Percentiles rank a stretch among this genome's conserved stretches.
Evolutionary conservation across 768 basidiomycete genomes (phyloP).

Genomic region (Saitozyma sp.): DNA sequence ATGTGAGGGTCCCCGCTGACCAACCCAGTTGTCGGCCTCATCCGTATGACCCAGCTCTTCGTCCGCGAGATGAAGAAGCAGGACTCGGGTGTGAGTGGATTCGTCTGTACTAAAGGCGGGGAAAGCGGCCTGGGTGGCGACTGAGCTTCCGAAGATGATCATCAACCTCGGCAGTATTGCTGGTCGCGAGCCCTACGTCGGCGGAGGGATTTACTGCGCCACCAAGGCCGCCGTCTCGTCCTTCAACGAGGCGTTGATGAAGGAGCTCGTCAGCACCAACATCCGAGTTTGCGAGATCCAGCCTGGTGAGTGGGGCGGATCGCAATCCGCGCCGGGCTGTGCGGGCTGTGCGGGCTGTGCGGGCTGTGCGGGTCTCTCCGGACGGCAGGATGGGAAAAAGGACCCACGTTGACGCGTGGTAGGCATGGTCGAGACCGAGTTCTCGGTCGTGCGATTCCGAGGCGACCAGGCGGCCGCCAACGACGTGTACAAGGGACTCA

Average conservation of each 20-base stretch:
- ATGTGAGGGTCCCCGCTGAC: background rate
- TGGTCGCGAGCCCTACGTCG: slow-evolving; percentile 80
- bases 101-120: background rate
- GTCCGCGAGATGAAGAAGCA: slow-evolving; percentile 48
- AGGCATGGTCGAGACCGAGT: slow-evolving; percentile 79
- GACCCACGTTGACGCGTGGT: slow-evolving; percentile 6
- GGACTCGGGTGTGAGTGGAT: slow-evolving; percentile 50
- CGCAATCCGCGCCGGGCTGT: no score
- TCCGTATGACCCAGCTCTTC: slow-evolving; percentile 50
- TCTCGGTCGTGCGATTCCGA: slow-evolving; percentile 84
- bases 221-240: slow-evolving; percentile 71
- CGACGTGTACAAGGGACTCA: slow-evolving; percentile 84
- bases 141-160: slow-evolving; percentile 59
- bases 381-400: background rate
- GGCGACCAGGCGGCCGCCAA: slow-evolving; percentile 80
- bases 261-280: slow-evolving; percentile 86
- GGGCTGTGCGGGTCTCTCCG: background rate
- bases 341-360: background rate
- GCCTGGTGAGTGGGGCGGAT: slow-evolving; percentile 63
- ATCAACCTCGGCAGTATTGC: slow-evolving; percentile 96
- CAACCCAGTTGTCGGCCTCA: slow-evolving; percentile 45
- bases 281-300: slow-evolving; percentile 94
- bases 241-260: slow-evolving; percentile 76
- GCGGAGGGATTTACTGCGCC: slow-evolving; percentile 84
- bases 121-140: no score